These are phyloP conservation scores for Dothistroma pini DNA, from an alignment of 2,329 filamentous ascomycete genomes.

Conservation along the genomic window DNA sequence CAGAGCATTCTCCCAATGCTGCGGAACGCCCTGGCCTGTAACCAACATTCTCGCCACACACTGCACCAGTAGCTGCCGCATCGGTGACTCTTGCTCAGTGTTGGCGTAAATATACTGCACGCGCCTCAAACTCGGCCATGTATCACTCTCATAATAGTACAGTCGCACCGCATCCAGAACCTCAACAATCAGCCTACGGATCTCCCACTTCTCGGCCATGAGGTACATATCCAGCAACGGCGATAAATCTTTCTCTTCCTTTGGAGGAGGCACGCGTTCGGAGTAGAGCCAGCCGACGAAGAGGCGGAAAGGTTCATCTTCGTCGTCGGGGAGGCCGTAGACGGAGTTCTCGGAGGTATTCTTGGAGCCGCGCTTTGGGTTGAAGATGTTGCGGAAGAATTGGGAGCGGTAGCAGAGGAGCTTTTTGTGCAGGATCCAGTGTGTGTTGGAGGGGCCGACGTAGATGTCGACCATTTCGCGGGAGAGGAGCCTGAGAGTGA, in stretches of 20 bases:
- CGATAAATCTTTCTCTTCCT: slow-evolving; percentile 50
- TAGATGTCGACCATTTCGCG: slow-evolving; percentile 55
- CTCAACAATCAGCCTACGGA: slow-evolving; percentile 46
- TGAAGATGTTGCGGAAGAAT: slow-evolving; percentile 54
- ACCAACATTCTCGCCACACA: slow-evolving; percentile 51
- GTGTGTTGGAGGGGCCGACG: slow-evolving; percentile 52
- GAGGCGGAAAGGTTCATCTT: slow-evolving; percentile 50
- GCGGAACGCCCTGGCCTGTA: slow-evolving; percentile 47
- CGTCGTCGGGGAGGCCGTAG: slow-evolving; percentile 52
- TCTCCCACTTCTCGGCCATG: slow-evolving; percentile 52
- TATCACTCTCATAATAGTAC: slow-evolving; percentile 52
- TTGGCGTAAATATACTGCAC: slow-evolving; percentile 45
- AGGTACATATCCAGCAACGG: slow-evolving; percentile 54
- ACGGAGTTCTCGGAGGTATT: slow-evolving; percentile 31
- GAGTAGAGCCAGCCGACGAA: slow-evolving; percentile 55
- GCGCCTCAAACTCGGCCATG: slow-evolving; percentile 50
- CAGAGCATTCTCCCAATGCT: slow-evolving; percentile 54
- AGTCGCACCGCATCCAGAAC: slow-evolving; percentile 49
- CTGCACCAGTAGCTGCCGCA: slow-evolving; percentile 41
- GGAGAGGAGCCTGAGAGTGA: slow-evolving; percentile 55
- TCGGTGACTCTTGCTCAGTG: slow-evolving; percentile 30
- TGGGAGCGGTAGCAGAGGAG: slow-evolving; percentile 53
- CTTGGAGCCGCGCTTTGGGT: slow-evolving; percentile 35
- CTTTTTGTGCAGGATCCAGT: slow-evolving; percentile 55
- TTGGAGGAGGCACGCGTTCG: slow-evolving; percentile 44